Evolutionary conservation across 495 filamentous ascomycete genomes (phyloP), one percentile per base, ranked within the genome.

Genomic region (Podospora pseudocomata): DNA sequence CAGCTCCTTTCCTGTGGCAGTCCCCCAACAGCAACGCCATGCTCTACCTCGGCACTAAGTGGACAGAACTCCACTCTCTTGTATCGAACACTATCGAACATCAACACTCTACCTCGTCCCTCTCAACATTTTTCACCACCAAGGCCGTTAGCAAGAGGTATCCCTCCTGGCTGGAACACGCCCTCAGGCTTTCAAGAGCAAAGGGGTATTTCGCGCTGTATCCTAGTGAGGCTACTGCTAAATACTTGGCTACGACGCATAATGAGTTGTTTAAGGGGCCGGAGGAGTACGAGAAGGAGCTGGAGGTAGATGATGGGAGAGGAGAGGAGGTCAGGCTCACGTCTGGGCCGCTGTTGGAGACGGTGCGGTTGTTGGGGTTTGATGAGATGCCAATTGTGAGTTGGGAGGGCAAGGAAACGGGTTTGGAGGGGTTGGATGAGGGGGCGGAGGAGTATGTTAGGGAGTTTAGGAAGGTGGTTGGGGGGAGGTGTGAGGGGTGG

Each of bases 41-140:
- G 13, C 82, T 97, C 18, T 92, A 91, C 75, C 90, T 92, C 63
- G 92, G 92, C 26, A 87, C 92, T 44, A 91, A 90, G 74, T 97
- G 93, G 93, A 79, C 83, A 19, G 91, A 94, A 68, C 83, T 96
- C 18, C 91, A 97, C 73, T 84, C 85, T 18, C 91, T 94, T 62
- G 84, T 94, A 3, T 85, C 86, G 6, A 79, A 82, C 20, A 80
- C 86, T 2, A 72, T 93, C 19, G 76, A 82, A 18, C 73, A 74
- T n/a, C 75, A 79, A 65, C 82, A 77, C 54, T 61, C 62, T 16
- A 67, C 72, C 11, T 32, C 63, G 19, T 60, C 67, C 11, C 60
- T 72, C 1, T 74, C 80, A 4, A 60, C 75, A 0, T 69, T 83
- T 44, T 68, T 84, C 26, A 65, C 78, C 15, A 72, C 81, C 53